Evolutionary conservation across 257 asterid genomes (phyloP).

Genomic region (Jasminum sambac): DNA sequence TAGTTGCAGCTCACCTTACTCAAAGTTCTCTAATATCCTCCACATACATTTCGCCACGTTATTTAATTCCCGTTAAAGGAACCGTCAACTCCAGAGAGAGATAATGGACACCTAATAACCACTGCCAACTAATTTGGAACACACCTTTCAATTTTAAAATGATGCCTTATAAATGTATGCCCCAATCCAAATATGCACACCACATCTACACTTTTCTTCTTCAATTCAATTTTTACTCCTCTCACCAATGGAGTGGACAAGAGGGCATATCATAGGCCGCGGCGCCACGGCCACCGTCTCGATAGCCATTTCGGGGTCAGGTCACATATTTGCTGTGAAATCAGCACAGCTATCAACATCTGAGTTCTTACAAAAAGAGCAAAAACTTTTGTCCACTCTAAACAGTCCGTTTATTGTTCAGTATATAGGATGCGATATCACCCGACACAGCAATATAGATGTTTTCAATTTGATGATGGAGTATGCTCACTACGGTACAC

Average conservation of each 20-base stretch:
- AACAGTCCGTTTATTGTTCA: conserved; percentile 41
- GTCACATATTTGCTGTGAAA: conserved; percentile 57
- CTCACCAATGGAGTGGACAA: conserved; percentile 61
- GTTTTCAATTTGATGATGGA: conserved; percentile 63
- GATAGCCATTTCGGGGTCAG: conserved; percentile 36
- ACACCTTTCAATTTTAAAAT: conserved; percentile 17
- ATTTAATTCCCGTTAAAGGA: conserved; percentile 52
- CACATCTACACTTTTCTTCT: conserved; percentile 1
- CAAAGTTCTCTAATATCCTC: conserved; percentile 32
- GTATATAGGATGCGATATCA: conserved; percentile 52
- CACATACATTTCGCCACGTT: conserved; percentile 56
- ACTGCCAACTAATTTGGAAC: conserved; percentile 63
- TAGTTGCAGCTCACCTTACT: conserved; percentile 17
- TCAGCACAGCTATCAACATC: conserved; percentile 54
- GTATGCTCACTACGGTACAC: conserved; percentile 43
- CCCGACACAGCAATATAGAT: conserved; percentile 31
- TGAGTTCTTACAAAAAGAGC: conserved; percentile 47
- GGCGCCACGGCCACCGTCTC: conserved; percentile 76
- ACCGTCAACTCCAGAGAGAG: conserved; percentile 31
- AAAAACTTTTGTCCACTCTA: conserved; percentile 43
- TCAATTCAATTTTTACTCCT: conserved; percentile 14
- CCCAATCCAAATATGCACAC: conserved; percentile 7
- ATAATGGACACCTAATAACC: conserved; percentile 18
- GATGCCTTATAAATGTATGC: conserved; percentile 26
- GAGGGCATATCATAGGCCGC: conserved; percentile 66